phyloP scores from a whole-genome alignment of 169 alveolate species.

The Babesia bovis region DNA sequence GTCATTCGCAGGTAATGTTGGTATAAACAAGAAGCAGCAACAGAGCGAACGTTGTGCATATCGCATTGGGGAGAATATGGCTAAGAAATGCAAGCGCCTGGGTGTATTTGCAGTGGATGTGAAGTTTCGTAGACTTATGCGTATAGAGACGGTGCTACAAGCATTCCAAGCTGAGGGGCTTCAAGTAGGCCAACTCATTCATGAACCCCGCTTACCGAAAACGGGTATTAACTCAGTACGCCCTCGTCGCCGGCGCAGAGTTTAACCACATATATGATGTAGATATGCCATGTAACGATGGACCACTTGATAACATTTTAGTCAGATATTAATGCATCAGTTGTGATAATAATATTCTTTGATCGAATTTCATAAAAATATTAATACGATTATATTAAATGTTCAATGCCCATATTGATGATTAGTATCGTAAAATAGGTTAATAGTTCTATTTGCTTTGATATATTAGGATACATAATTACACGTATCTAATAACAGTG shows the following conservation, averaged over 20 bases:
- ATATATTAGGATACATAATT: too few relatives aligned
- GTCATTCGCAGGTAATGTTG: conserved; percentile 85
- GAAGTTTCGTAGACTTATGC: conserved; percentile 80
- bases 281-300: too few relatives aligned
- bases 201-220: conserved; percentile 85
- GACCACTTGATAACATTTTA: too few relatives aligned
- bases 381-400: too few relatives aligned
- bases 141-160: conserved; percentile 81
- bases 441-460: too few relatives aligned
- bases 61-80: conserved; percentile 84
- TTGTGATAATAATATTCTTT: too few relatives aligned
- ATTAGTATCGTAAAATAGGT: too few relatives aligned
- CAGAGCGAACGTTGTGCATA: conserved; percentile 82
- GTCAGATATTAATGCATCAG: too few relatives aligned
- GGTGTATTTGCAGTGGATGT: conserved; percentile 80
- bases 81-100: conserved; percentile 83
- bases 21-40: conserved; percentile 78
- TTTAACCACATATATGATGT: conserved; percentile 54
- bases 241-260: conserved; percentile 83
- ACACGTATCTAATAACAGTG: too few relatives aligned
- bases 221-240: conserved; percentile 81
- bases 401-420: too few relatives aligned
- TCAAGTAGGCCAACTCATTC: conserved; percentile 77
- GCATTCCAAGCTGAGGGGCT: conserved; percentile 85
- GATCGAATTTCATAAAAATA: too few relatives aligned